A percentile compares a stretch with the other conserved stretches of the same genome.
Conservation (phyloP, 2,329 filamentous ascomycete genomes). For the Penicillium olsonii region DNA sequence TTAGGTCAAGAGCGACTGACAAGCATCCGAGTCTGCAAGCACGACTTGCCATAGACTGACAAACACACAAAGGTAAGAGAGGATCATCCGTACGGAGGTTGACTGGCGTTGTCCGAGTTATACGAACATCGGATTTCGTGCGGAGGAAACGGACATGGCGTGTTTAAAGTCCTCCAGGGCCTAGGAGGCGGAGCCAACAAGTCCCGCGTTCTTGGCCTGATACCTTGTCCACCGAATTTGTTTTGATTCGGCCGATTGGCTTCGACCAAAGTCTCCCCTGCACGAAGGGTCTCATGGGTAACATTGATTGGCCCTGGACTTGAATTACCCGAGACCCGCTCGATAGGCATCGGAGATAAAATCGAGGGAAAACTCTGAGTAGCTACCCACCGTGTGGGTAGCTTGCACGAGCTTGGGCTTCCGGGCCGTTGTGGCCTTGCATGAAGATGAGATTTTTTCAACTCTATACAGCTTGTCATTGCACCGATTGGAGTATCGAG, state of each 20-base stretch:
- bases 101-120: not conserved
- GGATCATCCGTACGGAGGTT: slow-evolving; percentile 2
- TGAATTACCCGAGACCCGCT: not conserved
- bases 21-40: slow-evolving; percentile 8
- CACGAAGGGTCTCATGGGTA: not conserved
- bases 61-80: slow-evolving; percentile 1
- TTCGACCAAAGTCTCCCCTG: not conserved
- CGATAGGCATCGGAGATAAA: not conserved
- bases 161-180: not conserved
- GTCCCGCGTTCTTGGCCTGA: not conserved
- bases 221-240: not conserved
- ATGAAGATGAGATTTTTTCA: not conserved
- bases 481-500: no score
- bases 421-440: not conserved
- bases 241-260: not conserved
- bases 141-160: not conserved
- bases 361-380: not conserved
- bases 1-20: not conserved
- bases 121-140: not conserved
- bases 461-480: not conserved
- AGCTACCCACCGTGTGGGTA: not conserved
- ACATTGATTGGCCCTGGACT: not conserved
- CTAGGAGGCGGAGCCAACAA: slow-evolving; percentile 7
- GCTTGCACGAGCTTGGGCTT: not conserved
- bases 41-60: slow-evolving; percentile 12